Conservation (phyloP, 192 early-diverging fungal genomes). For the Backusella macrospora region DNA sequence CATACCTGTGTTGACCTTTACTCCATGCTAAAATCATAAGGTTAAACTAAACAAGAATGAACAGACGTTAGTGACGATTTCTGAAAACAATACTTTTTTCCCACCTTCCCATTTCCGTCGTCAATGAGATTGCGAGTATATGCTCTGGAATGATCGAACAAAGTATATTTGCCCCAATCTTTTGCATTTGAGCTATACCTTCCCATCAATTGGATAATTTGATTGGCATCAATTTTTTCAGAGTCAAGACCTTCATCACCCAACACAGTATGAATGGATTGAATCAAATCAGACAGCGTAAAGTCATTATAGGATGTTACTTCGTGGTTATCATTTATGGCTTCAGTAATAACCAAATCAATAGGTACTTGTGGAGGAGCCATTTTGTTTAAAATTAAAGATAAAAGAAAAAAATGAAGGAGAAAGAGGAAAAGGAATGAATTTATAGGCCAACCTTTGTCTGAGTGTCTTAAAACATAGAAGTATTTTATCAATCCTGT, state of each 20-base stretch:
- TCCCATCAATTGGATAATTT: constrained; percentile 68
- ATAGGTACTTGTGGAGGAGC: constrained; percentile 15
- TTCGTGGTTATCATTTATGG: not conserved
- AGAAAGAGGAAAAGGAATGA: not conserved
- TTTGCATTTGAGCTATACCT: constrained; percentile 63
- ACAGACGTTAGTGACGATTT: not conserved
- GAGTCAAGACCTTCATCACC: constrained; percentile 59
- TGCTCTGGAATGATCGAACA: constrained; percentile 66
- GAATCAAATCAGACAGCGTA: not conserved
- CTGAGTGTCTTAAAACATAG: not conserved
- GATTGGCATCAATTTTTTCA: constrained; percentile 55
- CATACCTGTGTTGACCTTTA: constrained; percentile 61
- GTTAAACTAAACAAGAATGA: constrained; percentile 64
- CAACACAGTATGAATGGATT: constrained; percentile 52
- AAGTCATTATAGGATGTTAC: not conserved
- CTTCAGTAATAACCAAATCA: not conserved
- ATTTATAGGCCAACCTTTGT: not conserved
- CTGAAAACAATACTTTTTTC: constrained; percentile 9
- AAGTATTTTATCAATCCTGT: constrained; percentile 7
- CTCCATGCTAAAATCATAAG: constrained; percentile 90
- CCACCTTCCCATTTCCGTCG: constrained; percentile 80
- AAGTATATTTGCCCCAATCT: constrained; percentile 79
- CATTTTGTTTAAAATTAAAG: not conserved
- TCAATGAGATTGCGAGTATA: constrained; percentile 92
- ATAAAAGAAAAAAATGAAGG: not conserved